Evolutionary conservation across 441 rosid species (phyloP).

Genomic region (Mallotus repandus): DNA sequence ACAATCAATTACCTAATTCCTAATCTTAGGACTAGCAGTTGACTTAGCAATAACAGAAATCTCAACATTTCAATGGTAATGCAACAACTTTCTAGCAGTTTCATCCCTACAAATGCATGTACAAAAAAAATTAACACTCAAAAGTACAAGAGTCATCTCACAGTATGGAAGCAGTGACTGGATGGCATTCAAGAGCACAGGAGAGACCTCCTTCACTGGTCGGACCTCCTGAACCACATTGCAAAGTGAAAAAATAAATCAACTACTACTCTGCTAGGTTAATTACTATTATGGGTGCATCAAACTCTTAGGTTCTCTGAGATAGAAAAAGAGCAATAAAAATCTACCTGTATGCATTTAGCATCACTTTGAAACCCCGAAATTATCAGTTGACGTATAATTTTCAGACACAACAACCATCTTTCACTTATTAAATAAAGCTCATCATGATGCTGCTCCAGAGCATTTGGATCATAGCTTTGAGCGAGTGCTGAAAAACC

Average conservation of each 20-base stretch:
- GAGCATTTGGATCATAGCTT: conserved; percentile 49
- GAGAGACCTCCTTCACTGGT: conserved; percentile 93
- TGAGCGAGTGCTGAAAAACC: conserved; percentile 68
- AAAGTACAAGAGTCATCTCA: conserved; percentile 39
- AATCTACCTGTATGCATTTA: conserved; percentile 68
- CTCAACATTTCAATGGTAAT: background rate
- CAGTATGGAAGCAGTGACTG: conserved; percentile 91
- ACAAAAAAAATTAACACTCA: background rate
- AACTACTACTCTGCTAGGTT: background rate
- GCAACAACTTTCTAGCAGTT: too few species aligned
- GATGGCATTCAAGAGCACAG: conserved; percentile 71
- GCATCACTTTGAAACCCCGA: conserved; percentile 95
- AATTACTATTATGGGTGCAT: conserved; percentile 14
- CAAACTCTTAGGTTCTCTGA: conserved; percentile 16
- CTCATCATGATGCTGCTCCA: conserved; percentile 71
- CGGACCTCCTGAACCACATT: conserved; percentile 60
- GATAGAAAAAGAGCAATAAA: conserved; percentile 2
- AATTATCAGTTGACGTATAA: conserved; percentile 73
- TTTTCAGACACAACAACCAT: conserved; percentile 93
- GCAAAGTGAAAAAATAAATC: conserved; percentile 2
- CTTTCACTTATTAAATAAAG: conserved; percentile 85
- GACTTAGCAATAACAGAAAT: background rate
- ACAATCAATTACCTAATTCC: background rate
- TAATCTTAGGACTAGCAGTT: conserved; percentile 1
- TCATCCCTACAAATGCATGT: background rate